Conservation (phyloP, 2,329 filamentous ascomycete species). For the Nigrospora sphaerica region DNA sequence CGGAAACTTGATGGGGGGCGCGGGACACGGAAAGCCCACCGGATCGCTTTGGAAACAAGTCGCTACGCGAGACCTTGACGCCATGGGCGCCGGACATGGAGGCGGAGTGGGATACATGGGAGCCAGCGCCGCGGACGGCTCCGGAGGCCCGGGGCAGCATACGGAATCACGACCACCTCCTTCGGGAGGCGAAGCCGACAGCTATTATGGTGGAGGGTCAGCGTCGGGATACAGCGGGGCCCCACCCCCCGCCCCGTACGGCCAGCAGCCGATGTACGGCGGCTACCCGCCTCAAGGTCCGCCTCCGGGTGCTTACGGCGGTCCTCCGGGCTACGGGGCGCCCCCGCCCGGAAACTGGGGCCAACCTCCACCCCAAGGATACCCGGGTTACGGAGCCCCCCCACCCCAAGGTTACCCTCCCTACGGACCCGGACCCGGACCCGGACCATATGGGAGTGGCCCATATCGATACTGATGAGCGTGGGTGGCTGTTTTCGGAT, state of each 20-base stretch:
- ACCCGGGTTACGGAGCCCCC: slow-evolving; percentile 16
- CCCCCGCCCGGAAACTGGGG: slow-evolving; percentile 20
- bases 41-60: slow-evolving; percentile 57
- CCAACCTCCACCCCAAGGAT: slow-evolving; percentile 15
- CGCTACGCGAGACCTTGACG: slow-evolving; percentile 48
- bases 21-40: slow-evolving; percentile 49
- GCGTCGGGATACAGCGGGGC: too few species aligned
- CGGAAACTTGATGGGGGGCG: slow-evolving; percentile 27
- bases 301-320: slow-evolving; percentile 9
- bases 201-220: slow-evolving; percentile 5
- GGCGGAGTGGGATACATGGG: slow-evolving; percentile 17
- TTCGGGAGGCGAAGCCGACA: slow-evolving; percentile 10
- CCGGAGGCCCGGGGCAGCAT: slow-evolving; percentile 28
- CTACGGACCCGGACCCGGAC: too few species aligned
- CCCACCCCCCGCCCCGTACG: background rate
- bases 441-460: too few species aligned
- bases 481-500: too few species aligned
- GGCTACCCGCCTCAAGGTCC: background rate
- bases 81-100: slow-evolving; percentile 43
- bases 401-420: slow-evolving; percentile 13
- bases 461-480: too few species aligned
- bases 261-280: background rate
- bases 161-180: slow-evolving; percentile 17
- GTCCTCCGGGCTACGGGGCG: slow-evolving; percentile 17
- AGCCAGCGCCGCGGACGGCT: slow-evolving; percentile 27